Evolutionary conservation across 176 grass and related monocot genomes (phyloP).

Genomic region (Oryza brachyantha): DNA sequence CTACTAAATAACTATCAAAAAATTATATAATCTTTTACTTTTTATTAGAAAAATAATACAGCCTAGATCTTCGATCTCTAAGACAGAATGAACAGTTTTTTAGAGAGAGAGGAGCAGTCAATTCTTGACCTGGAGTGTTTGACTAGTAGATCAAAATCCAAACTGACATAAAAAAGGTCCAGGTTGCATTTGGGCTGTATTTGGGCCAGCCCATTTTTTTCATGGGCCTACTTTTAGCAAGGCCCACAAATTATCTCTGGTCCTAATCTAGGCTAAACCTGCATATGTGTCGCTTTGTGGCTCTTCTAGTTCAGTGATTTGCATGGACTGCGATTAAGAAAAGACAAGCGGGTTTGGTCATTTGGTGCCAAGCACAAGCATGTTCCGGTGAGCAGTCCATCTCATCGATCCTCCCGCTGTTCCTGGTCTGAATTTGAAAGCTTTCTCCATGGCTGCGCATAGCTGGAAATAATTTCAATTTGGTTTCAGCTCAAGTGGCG

Average conservation of each 20-base stretch:
- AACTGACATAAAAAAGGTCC: neutral
- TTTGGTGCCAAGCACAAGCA: neutral
- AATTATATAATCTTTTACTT: no score
- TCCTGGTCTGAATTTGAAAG: neutral
- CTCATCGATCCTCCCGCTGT: constrained; percentile 7
- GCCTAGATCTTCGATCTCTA: no score
- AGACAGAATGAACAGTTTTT: no score
- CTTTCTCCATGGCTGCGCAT: constrained; percentile 20
- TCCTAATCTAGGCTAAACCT: neutral
- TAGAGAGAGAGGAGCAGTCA: no score
- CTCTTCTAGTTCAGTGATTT: neutral
- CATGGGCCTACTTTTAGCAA: neutral
- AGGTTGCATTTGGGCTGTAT: neutral
- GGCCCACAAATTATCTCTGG: no score
- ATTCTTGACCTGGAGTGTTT: no score
- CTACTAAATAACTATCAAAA: no score
- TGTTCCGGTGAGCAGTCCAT: constrained; percentile 20
- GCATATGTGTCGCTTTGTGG: neutral
- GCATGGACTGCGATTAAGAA: neutral
- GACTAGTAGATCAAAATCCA: neutral
- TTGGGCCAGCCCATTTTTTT: neutral
- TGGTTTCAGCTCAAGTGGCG: neutral
- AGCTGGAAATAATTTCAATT: constrained; percentile 3
- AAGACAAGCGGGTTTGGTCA: neutral
- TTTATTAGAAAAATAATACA: no score